Evolutionary conservation across 2,329 filamentous ascomycete species (phyloP).

Genomic region (Colletotrichum sp.): DNA sequence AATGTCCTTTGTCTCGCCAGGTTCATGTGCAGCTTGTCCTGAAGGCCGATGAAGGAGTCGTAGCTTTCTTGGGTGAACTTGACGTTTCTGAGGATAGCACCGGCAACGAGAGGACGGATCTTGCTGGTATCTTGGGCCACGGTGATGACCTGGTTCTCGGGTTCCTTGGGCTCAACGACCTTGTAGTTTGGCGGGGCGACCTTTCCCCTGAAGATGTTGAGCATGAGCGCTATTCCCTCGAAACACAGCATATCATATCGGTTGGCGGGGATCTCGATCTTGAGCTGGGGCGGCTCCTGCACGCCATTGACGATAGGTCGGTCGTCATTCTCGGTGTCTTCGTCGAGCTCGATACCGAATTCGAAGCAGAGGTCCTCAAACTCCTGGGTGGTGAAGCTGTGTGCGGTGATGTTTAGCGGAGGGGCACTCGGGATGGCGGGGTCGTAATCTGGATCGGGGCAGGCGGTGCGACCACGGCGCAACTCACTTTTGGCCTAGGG

Average conservation of each 20-base stretch:
- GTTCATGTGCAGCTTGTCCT: conserved; percentile 98
- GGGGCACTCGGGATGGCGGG: conserved; percentile 12
- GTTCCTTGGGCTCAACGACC: conserved; percentile 72
- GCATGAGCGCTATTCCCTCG: conserved; percentile 93
- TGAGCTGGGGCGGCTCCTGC: conserved; percentile 89
- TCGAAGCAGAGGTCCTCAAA: conserved; percentile 99
- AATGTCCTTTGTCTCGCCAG: conserved; percentile 90
- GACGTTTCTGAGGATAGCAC: conserved; percentile 87
- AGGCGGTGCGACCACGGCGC: conserved; percentile 27
- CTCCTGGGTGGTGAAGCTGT: conserved; percentile 85
- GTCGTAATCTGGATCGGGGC: background rate
- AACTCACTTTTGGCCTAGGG: conserved; percentile 82
- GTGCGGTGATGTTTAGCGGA: conserved; percentile 20
- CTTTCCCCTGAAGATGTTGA: conserved; percentile 91
- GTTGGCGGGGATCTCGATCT: conserved; percentile 98
- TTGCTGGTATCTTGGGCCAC: conserved; percentile 76
- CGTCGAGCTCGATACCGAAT: conserved; percentile 96
- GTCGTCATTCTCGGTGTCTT: conserved; percentile 83
- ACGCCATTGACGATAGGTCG: conserved; percentile 76
- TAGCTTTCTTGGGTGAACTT: conserved; percentile 91
- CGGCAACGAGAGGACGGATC: conserved; percentile 87
- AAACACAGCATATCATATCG: conserved; percentile 95
- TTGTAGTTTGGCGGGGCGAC: conserved; percentile 78
- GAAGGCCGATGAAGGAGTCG: conserved; percentile 95
- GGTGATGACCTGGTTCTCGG: conserved; percentile 79